A percentile compares a stretch with the other conserved stretches of the same genome.
These are phyloP conservation scores for Plasmodium berghei DNA, from an alignment of 169 alveolate species.

Conservation along the genomic window DNA sequence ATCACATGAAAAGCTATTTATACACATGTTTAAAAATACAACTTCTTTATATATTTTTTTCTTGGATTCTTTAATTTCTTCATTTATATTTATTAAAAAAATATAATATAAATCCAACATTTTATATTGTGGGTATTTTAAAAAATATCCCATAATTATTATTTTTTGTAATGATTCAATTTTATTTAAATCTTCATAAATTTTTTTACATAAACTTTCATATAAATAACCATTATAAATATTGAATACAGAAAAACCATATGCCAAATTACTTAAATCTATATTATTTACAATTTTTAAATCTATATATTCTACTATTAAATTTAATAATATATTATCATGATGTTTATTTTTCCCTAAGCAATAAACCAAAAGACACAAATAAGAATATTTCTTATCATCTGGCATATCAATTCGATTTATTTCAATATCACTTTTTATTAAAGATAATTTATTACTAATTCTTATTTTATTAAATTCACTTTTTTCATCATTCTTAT, in stretches of 20 bases:
- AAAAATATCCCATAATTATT: constrained; percentile 48
- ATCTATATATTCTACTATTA: constrained; percentile 42
- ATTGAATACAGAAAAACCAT: constrained; percentile 63
- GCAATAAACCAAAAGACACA: constrained; percentile 61
- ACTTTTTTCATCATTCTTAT: not conserved
- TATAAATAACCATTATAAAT: constrained; percentile 39
- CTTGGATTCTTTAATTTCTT: constrained; percentile 14
- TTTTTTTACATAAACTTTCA: constrained; percentile 44
- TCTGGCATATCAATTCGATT: not conserved
- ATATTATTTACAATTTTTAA: constrained; percentile 41
- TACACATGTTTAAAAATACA: constrained; percentile 41
- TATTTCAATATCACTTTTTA: not conserved
- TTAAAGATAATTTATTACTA: not conserved
- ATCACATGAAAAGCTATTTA: constrained; percentile 61
- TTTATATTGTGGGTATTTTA: constrained; percentile 41
- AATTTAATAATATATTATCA: constrained; percentile 30
- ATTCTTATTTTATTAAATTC: not conserved
- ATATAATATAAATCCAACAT: constrained; percentile 39
- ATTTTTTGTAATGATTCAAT: constrained; percentile 59
- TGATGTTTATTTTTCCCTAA: constrained; percentile 67
- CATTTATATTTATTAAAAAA: constrained; percentile 16
- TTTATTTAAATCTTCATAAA: constrained; percentile 19
- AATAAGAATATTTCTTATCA: constrained; percentile 49
- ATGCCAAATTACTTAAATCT: constrained; percentile 73
- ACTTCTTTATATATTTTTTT: constrained; percentile 35